Base-by-base conservation (phyloP, 352 stramenopile genomes). In the Phytophthora hybrid region DNA sequence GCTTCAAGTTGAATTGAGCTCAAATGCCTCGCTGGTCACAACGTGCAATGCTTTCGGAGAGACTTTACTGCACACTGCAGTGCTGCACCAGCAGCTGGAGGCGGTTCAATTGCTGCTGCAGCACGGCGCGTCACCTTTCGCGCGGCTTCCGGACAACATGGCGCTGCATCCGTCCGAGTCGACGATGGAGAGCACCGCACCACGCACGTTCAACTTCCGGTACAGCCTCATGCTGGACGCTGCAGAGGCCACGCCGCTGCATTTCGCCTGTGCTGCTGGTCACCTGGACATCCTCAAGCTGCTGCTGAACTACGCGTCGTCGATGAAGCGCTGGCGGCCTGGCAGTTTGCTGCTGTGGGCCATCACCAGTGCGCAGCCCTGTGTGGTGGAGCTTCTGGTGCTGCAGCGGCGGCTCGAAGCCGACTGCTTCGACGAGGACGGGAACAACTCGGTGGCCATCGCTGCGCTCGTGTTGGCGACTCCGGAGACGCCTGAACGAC, bases 391-490 rank as follows among this genome's bases (percentile, higher is more conserved):
- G 49, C 83, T 84, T 69, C 51, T 93, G 4, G 63, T 83, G 51
- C 71, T 88, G 9, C 77, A 83, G 54, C 83, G 83, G 46, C 61
- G 58, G 29, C 44, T 91, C 1, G 82, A 90, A 67, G 66, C 47
- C 18, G 80, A 91, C 57, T 93, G 83, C 70, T 87, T 85, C 26
- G 88, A 94, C 58, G 84, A 93, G 69, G 85, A 93, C 59, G 84
- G 84, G 19, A 93, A 94, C 74, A 93, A 90, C 59, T 79, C 82
- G 0, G 75, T 89, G 29, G 84, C 78, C 0, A 79, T 93, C 41
- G 83, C 85, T 23, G 76, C 80, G 16, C 72, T 91, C 21, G 75
- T 81, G 5, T 63, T 92, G 10, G 80, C 74, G 2, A 64, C 60
- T 8, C 61, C 18, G 7, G 70, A 62, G 47, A 63, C 63, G 2